Conservation (phyloP, 495 filamentous ascomycete species). For the Neurospora intermedia region DNA sequence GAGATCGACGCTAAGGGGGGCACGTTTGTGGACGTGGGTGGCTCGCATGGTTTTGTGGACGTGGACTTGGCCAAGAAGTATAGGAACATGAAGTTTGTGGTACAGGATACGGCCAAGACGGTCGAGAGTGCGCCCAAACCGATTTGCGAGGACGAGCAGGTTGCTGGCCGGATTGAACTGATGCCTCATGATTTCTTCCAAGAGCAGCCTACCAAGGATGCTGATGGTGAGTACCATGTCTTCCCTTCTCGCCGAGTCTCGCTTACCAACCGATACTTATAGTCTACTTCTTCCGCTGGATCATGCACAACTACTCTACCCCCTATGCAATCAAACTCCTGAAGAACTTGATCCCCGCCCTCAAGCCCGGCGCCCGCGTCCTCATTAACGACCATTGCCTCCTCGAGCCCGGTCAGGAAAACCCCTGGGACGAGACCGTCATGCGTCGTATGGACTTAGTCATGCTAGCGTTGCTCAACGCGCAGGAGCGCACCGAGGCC, state of each 20-base stretch:
- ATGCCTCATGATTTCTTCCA: slow-evolving; percentile 45
- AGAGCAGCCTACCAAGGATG: slow-evolving; percentile 40
- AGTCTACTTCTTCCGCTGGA: slow-evolving; percentile 49
- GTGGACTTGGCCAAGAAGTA: slow-evolving; percentile 37
- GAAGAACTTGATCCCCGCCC: slow-evolving; percentile 39
- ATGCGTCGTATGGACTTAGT: slow-evolving; percentile 47
- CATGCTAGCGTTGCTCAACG: slow-evolving; percentile 44
- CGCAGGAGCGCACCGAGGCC: slow-evolving; percentile 39
- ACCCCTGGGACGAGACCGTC: slow-evolving; percentile 38
- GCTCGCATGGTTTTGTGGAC: slow-evolving; percentile 43
- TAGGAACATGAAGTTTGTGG: slow-evolving; percentile 39
- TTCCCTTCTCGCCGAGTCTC: background rate
- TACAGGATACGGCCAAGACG: slow-evolving; percentile 45
- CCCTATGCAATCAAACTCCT: slow-evolving; percentile 47
- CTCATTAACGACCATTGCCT: slow-evolving; percentile 45
- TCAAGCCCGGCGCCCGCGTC: slow-evolving; percentile 43
- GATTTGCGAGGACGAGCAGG: slow-evolving; percentile 25
- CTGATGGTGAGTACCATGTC: slow-evolving; percentile 27
- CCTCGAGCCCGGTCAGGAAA: slow-evolving; percentile 30
- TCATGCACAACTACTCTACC: slow-evolving; percentile 49
- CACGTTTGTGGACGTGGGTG: slow-evolving; percentile 46
- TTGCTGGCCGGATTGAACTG: slow-evolving; percentile 34
- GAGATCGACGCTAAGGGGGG: slow-evolving; percentile 28
- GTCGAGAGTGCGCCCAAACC: slow-evolving; percentile 33
- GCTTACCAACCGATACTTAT: background rate